Conservation (phyloP, 148 eudicot species). For the Vaccinium corymbosum region DNA sequence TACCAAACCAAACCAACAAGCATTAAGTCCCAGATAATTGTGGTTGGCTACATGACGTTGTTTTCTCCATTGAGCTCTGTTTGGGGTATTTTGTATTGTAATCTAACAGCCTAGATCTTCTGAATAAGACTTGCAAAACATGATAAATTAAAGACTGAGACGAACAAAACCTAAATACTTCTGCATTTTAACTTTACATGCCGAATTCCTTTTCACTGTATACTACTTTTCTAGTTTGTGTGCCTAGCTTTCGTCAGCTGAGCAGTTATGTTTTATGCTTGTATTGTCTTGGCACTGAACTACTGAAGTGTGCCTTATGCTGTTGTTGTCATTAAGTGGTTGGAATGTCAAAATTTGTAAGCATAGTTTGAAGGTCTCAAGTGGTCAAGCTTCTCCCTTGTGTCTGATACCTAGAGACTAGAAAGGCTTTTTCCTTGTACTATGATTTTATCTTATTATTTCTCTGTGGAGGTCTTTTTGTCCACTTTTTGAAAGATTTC, state of each 20-base stretch:
- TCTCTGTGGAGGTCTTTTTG: background rate
- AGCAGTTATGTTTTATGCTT: background rate
- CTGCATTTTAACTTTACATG: background rate
- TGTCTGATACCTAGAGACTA: background rate
- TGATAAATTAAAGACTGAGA: background rate
- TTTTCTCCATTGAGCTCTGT: background rate
- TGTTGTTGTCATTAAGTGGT: background rate
- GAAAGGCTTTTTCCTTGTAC: background rate
- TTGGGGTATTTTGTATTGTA: background rate
- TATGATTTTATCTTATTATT: background rate
- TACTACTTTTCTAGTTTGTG: background rate
- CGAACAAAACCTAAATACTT: background rate
- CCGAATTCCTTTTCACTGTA: background rate
- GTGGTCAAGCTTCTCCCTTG: background rate
- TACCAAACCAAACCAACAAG: background rate
- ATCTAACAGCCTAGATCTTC: background rate
- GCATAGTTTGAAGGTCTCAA: background rate
- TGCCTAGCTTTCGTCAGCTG: background rate
- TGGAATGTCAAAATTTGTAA: background rate
- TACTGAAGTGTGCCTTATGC: background rate
- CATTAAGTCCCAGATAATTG: background rate
- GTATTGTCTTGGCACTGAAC: background rate
- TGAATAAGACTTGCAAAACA: background rate
- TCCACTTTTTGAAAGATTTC: background rate
- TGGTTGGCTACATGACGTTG: background rate